Evolutionary conservation across 148 eudicot species (phyloP).

Genomic region (Arbutus unedo): DNA sequence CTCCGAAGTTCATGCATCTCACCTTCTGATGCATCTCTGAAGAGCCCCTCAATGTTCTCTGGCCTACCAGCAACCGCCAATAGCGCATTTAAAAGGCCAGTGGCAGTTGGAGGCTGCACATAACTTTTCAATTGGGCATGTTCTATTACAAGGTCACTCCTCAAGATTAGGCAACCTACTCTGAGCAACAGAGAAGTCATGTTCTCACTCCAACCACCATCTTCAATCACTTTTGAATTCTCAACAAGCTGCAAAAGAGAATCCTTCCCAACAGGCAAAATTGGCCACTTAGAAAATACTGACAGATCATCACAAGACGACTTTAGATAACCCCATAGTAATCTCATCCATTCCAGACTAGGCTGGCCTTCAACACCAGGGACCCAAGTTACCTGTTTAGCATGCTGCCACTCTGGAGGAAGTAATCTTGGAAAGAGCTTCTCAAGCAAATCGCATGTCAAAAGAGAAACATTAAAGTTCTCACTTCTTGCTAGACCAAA

Average conservation of each 20-base stretch:
- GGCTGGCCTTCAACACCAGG: conserved; percentile 80
- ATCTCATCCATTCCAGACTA: conserved; percentile 79
- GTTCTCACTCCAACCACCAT: conserved; percentile 98
- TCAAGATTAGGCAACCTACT: conserved; percentile 81
- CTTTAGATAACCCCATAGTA: conserved; percentile 73
- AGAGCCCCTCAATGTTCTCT: conserved; percentile 60
- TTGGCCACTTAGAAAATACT: conserved; percentile 85
- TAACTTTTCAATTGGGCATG: conserved; percentile 65
- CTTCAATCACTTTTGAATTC: conserved; percentile 80
- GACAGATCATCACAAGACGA: conserved; percentile 72
- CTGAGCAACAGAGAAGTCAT: conserved; percentile 69
- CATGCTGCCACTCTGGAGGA: conserved; percentile 86
- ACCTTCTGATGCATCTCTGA: conserved; percentile 74
- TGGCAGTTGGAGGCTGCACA: conserved; percentile 82
- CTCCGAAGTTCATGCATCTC: conserved; percentile 86
- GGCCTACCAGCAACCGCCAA: conserved; percentile 49
- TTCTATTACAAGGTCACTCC: conserved; percentile 59
- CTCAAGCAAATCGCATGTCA: conserved; percentile 79
- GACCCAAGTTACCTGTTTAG: conserved; percentile 76
- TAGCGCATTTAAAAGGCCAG: conserved; percentile 76
- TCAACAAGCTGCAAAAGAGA: conserved; percentile 70
- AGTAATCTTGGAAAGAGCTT: conserved; percentile 67
- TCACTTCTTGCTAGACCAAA: conserved; percentile 72
- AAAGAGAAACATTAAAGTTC: conserved; percentile 68
- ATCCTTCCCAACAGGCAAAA: conserved; percentile 80